These are phyloP conservation scores for Microcera coccophila DNA, from an alignment of 2,329 filamentous ascomycete species.

Conservation along the genomic window DNA sequence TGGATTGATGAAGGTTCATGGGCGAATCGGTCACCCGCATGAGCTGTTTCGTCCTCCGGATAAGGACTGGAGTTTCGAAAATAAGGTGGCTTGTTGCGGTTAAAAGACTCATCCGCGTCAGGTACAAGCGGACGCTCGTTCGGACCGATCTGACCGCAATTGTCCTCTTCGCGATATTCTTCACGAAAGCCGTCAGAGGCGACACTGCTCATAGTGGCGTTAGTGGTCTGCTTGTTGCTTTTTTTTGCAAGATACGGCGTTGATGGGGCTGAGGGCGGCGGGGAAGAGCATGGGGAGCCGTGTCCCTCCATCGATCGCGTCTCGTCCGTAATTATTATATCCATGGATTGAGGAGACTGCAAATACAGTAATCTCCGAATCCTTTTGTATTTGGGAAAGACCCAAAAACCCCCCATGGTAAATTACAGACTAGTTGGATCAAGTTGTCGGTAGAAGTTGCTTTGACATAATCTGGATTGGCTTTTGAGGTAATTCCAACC, in stretches of 20 bases:
- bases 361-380: not conserved
- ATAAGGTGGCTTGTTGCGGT: constrained; percentile 2
- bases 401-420: constrained; percentile 2
- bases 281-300: not conserved
- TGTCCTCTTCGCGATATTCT: not conserved
- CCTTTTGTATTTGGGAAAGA: constrained; percentile 5
- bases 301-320: not conserved
- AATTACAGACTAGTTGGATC: not conserved
- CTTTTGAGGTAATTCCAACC: not conserved
- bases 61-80: constrained; percentile 8
- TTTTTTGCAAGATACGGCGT: constrained; percentile 4
- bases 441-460: not conserved
- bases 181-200: not conserved
- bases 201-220: not conserved
- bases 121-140: constrained; percentile 10
- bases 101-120: constrained; percentile 22
- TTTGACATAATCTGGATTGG: not conserved
- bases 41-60: constrained; percentile 8
- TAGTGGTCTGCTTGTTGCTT: not conserved
- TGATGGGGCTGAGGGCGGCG: constrained; percentile 12
- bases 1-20: constrained; percentile 7
- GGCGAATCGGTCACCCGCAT: not conserved
- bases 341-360: not conserved
- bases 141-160: constrained; percentile 8
- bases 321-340: not conserved